phyloP scores from a whole-genome alignment of 169 alveolate species.

The Plasmodium knowlesi region DNA sequence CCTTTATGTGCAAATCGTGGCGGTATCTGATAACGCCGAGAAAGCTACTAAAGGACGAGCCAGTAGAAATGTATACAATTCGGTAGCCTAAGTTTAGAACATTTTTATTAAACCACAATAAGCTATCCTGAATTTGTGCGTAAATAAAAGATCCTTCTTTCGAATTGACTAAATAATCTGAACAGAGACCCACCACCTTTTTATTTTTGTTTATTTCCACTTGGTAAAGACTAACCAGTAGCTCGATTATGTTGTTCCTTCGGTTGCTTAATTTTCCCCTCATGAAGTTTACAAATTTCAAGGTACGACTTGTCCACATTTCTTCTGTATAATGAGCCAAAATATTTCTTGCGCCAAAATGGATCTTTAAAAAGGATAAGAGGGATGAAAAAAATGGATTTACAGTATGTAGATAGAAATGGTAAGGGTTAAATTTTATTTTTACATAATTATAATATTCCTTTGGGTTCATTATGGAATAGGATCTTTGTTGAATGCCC shows the following conservation, averaged over 20 bases:
- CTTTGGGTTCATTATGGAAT: constrained; percentile 41
- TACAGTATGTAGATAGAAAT: constrained; percentile 1
- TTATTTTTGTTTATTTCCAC: constrained; percentile 42
- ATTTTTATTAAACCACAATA: constrained; percentile 43
- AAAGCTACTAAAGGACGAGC: constrained; percentile 68
- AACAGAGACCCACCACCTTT: constrained; percentile 56
- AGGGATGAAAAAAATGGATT: background rate
- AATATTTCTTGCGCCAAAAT: constrained; percentile 3
- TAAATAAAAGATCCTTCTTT: constrained; percentile 43
- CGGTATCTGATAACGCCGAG: constrained; percentile 21
- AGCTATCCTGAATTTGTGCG: constrained; percentile 44
- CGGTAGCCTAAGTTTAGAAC: constrained; percentile 32
- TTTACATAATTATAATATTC: background rate
- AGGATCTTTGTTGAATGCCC: constrained; percentile 27
- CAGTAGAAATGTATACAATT: constrained; percentile 56
- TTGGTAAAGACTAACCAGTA: constrained; percentile 49
- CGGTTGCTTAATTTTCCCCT: background rate
- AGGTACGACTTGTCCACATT: background rate
- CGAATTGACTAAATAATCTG: constrained; percentile 46
- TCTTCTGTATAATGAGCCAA: background rate
- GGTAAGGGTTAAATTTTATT: constrained; percentile 13
- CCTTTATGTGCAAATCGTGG: constrained; percentile 3
- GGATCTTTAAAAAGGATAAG: background rate
- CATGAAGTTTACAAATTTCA: background rate
- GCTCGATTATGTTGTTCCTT: constrained; percentile 16